Percentiles rank a stretch among this genome's conserved stretches.
phyloP scores from a whole-genome alignment of 106 monocot genomes.

The Acorus gramineus region DNA sequence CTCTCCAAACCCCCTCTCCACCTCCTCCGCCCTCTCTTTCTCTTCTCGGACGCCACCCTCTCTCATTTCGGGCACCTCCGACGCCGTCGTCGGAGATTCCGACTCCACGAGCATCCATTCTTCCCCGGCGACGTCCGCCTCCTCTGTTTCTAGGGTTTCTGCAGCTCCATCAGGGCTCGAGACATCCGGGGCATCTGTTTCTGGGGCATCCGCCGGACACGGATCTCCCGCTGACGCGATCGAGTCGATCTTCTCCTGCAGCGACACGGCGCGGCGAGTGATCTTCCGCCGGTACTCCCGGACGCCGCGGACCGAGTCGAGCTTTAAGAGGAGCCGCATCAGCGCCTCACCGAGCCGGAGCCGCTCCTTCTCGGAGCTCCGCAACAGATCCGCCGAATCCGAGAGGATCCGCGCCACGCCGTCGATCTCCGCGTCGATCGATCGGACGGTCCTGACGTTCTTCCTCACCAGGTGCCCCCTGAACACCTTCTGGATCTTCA shows the following conservation, averaged over 20 bases:
- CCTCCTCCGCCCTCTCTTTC: background rate
- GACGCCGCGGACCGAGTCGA: conserved; percentile 5
- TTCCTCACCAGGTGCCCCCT: background rate
- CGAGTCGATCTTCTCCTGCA: background rate
- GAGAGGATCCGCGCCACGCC: background rate
- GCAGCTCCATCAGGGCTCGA: no score
- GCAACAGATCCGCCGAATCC: background rate
- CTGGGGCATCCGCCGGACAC: background rate
- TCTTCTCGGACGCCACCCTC: background rate
- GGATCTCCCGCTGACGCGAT: background rate
- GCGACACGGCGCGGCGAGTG: background rate
- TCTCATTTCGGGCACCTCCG: background rate
- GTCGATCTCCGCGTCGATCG: background rate
- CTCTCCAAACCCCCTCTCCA: no score
- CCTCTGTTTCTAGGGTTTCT: no score
- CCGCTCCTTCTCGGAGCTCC: background rate
- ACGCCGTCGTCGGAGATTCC: background rate
- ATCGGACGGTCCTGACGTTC: background rate
- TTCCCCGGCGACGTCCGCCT: no score
- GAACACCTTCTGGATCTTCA: background rate
- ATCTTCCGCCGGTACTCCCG: conserved; percentile 2
- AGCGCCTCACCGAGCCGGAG: conserved; percentile 1
- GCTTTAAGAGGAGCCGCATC: background rate
- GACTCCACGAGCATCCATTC: no score
- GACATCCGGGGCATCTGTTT: no score